Conservation (phyloP, 2,329 filamentous ascomycete genomes). For the Cryphonectria radicalis region DNA sequence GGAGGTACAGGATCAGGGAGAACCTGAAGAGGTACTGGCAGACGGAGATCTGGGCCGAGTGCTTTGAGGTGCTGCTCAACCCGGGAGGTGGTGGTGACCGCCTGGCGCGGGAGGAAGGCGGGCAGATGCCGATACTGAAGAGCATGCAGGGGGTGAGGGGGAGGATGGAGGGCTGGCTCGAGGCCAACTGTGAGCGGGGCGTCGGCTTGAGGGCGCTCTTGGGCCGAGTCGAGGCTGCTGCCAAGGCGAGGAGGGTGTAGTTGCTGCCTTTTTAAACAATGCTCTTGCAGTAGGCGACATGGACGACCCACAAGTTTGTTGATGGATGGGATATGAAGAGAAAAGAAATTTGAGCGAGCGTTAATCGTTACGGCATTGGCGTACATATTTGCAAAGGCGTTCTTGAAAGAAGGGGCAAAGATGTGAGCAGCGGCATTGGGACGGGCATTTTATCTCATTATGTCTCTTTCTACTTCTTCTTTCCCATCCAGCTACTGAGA, state of each 20-base stretch:
- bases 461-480: conserved; percentile 20
- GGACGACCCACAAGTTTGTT: background rate
- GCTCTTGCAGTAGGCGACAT: background rate
- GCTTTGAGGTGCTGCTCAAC: conserved; percentile 87
- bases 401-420: conserved; percentile 13
- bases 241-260: conserved; percentile 41
- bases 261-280: too few relatives aligned
- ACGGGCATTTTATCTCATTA: conserved; percentile 15
- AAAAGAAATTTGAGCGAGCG: background rate
- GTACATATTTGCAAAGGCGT: conserved; percentile 4
- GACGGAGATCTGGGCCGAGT: conserved; percentile 82
- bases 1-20: conserved; percentile 81
- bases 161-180: conserved; percentile 84
- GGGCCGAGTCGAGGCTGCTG: conserved; percentile 62
- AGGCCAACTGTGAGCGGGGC: conserved; percentile 80
- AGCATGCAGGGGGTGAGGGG: conserved; percentile 72
- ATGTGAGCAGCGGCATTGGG: conserved; percentile 21
- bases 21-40: conserved; percentile 95
- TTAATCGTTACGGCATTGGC: conserved; percentile 13
- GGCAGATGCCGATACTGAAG: conserved; percentile 72
- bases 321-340: background rate
- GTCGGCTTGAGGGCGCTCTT: conserved; percentile 72
- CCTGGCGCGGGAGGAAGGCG: conserved; percentile 65
- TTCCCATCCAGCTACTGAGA: conserved; percentile 29
- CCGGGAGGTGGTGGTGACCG: conserved; percentile 60